Conservation (phyloP, 208 protist genomes). For the Leishmania arabica region DNA sequence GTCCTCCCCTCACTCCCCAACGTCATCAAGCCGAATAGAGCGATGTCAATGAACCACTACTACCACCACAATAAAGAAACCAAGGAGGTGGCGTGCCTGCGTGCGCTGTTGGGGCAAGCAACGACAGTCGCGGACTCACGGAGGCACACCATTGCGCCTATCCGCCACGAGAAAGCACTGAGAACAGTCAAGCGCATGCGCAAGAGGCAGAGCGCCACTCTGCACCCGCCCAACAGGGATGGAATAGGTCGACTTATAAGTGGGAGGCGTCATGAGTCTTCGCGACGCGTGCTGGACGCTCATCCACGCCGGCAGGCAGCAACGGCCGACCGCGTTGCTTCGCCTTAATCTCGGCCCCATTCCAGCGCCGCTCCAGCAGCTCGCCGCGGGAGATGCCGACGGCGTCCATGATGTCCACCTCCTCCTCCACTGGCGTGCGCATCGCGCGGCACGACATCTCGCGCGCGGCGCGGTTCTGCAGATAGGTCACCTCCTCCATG, state of each 20-base stretch:
- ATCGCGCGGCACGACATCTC: constrained; percentile 48
- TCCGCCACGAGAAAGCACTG: neutral
- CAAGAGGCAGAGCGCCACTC: neutral
- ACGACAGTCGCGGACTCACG: too few relatives aligned
- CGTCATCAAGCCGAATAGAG: too few relatives aligned
- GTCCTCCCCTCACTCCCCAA: too few relatives aligned
- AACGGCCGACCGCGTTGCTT: neutral
- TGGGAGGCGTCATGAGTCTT: constrained; percentile 17
- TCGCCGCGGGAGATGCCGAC: constrained; percentile 58
- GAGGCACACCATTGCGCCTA: too few relatives aligned
- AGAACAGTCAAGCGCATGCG: neutral
- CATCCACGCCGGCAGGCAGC: neutral
- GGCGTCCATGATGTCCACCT: constrained; percentile 48
- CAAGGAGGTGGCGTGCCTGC: too few relatives aligned
- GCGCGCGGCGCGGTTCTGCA: constrained; percentile 53
- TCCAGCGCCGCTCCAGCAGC: constrained; percentile 41
- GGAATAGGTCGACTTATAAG: neutral
- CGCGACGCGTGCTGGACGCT: neutral
- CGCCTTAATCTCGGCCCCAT: constrained; percentile 6
- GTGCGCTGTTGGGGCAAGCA: too few relatives aligned
- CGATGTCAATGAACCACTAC: too few relatives aligned
- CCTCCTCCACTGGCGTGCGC: constrained; percentile 52
- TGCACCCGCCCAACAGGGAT: neutral
- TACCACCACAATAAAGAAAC: too few relatives aligned
- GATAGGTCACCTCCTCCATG: constrained; percentile 79